Base-by-base conservation (phyloP, 2,329 filamentous ascomycete genomes). In the Fusarium pseudonygamai region DNA sequence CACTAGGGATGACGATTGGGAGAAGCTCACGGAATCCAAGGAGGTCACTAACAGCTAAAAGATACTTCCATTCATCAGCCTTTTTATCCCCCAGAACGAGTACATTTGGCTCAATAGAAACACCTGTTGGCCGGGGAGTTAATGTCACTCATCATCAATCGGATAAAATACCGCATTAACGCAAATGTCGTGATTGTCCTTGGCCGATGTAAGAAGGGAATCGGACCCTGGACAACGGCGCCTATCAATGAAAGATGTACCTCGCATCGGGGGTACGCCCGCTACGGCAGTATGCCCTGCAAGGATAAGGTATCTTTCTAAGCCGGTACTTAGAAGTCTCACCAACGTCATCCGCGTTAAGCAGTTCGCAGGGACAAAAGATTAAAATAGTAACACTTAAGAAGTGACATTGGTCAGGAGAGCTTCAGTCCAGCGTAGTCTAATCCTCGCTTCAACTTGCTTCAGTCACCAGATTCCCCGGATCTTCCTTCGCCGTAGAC, bases 1-100 rank as follows among this genome's bases (percentile, higher is more conserved):
- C 77, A 78, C 77, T 73, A 74, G 76, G 75, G 69, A 75, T 77
- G 76, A 75, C 64, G 75, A 74, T 64, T 67, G 70, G 74, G 57
- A 77, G 72, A 78, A 78, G 70, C 72, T 64, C 66, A 45, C 58
- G 67, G 74, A 77, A 78, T 64, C 55, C 46, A 47, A 34, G 20
- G 14, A 67, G 55, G 58, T 64, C 58, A 43, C 55, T 30, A 22
- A 34, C 28, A 67, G 16, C 53, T 26, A 46, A 60, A 61, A 58
- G 72, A 52, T 69, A 74, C 62, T 39, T 67, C n/a, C 57, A 64
- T 60, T 24, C n/a, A 67, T 58, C 39, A 30, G 47, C 40, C 34
- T 36, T 36, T 24, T 55, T 6, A 39, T 37, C 28, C 28, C 45
- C 40, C 22, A 43, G 46, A 30, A 53, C 45, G 62, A 43, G 47